Conservation (phyloP, 768 basidiomycete genomes). For the Vararia minispora region DNA sequence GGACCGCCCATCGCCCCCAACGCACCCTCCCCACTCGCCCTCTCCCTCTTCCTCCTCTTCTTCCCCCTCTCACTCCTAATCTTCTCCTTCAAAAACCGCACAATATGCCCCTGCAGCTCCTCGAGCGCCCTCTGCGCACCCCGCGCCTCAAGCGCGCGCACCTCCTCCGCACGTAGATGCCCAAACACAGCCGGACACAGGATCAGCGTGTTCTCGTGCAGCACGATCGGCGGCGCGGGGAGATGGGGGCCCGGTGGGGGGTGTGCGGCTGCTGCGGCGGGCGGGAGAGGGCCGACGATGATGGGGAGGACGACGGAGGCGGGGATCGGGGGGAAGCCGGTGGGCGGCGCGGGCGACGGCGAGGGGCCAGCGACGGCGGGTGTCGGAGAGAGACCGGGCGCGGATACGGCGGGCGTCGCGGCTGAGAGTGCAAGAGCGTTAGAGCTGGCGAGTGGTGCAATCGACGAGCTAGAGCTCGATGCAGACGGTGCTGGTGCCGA, state of each 20-base stretch:
- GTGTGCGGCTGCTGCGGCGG: no score
- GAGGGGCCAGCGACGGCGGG: constrained; percentile 2
- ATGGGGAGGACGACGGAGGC: constrained; percentile 61
- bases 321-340: constrained; percentile 19
- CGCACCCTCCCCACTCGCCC: constrained; percentile 3
- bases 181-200: constrained; percentile 82
- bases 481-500: constrained; percentile 15
- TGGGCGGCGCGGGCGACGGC: constrained; percentile 2
- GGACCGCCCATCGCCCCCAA: constrained; percentile 7
- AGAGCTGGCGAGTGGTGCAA: no score
- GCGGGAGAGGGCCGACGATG: constrained; percentile 60
- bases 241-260: constrained; percentile 35
- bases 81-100: constrained; percentile 72
- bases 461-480: no score
- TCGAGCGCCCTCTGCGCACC: constrained; percentile 75
- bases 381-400: background rate
- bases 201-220: constrained; percentile 76
- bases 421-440: no score
- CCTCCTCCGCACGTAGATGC: constrained; percentile 58
- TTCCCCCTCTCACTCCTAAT: constrained; percentile 29
- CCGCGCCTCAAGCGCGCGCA: constrained; percentile 67
- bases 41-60: constrained; percentile 4
- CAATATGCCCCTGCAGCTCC: constrained; percentile 77
- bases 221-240: constrained; percentile 51
- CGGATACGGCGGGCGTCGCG: background rate